Percentiles rank a stretch among this genome's conserved stretches.
These are phyloP conservation scores for Phytophthora sojae DNA, from an alignment of 352 stramenopile species.

Conservation along the genomic window DNA sequence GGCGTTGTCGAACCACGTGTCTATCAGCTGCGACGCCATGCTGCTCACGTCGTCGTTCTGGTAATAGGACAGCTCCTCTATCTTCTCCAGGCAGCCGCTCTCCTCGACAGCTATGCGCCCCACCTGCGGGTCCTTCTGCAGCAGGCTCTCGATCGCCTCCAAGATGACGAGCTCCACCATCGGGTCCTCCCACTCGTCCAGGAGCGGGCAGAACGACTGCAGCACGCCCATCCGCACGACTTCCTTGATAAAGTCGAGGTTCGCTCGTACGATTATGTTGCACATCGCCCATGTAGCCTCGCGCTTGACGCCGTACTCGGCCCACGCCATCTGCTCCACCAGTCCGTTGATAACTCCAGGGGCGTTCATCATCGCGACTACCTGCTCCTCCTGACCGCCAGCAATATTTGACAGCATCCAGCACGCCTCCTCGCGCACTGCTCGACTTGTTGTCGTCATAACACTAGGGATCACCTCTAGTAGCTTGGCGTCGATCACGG, in stretches of 20 bases:
- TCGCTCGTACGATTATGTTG: slow-evolving; percentile 85
- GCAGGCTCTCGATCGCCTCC: slow-evolving; percentile 75
- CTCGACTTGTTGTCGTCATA: slow-evolving; percentile 81
- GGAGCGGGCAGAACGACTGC: slow-evolving; percentile 71
- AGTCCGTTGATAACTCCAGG: slow-evolving; percentile 69
- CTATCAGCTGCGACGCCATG: slow-evolving; percentile 79
- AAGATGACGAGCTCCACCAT: slow-evolving; percentile 89
- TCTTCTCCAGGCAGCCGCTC: slow-evolving; percentile 76
- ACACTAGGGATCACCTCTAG: slow-evolving; percentile 86
- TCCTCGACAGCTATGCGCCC: slow-evolving; percentile 79
- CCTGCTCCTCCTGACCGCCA: slow-evolving; percentile 74
- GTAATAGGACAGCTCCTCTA: slow-evolving; percentile 87
- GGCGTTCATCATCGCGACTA: slow-evolving; percentile 77
- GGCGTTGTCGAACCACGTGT: slow-evolving; percentile 81
- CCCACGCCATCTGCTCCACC: slow-evolving; percentile 89
- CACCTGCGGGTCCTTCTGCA: slow-evolving; percentile 71
- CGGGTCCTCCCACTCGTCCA: slow-evolving; percentile 88
- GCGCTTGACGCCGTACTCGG: slow-evolving; percentile 85
- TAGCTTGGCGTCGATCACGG: slow-evolving; percentile 80
- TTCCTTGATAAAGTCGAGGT: slow-evolving; percentile 61
- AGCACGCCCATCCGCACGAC: slow-evolving; percentile 79
- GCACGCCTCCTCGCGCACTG: slow-evolving; percentile 84
- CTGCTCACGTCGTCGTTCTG: slow-evolving; percentile 82
- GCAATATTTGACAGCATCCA: slow-evolving; percentile 92
- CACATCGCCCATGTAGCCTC: slow-evolving; percentile 89